These are phyloP conservation scores for Entomortierella lignicola DNA, from an alignment of 192 early-diverging fungal genomes.

Conservation along the genomic window DNA sequence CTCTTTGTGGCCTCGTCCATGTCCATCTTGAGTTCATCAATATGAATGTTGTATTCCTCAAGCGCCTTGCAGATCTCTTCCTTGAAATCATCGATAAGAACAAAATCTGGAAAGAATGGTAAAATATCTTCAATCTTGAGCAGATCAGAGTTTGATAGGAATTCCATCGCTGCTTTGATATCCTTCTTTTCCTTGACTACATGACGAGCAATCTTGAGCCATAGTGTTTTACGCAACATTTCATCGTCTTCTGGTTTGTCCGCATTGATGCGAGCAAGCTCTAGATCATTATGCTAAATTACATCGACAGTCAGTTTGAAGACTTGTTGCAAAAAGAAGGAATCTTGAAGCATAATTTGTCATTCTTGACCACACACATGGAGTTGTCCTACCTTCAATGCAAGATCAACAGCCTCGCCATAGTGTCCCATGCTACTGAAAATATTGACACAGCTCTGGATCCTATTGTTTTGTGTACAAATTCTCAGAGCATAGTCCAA, in stretches of 20 bases:
- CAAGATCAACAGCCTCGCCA: slow-evolving; percentile 93
- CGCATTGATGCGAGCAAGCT: slow-evolving; percentile 91
- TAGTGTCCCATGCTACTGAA: slow-evolving; percentile 89
- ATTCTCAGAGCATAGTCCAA: slow-evolving; percentile 92
- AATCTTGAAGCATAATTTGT: no score
- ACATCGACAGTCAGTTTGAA: no score
- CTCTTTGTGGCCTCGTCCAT: slow-evolving; percentile 97
- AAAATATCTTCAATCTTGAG: slow-evolving; percentile 96
- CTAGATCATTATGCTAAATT: slow-evolving; percentile 81
- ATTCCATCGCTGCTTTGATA: slow-evolving; percentile 88
- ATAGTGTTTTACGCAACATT: slow-evolving; percentile 84
- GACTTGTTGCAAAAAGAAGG: no score
- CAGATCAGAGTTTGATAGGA: slow-evolving; percentile 82
- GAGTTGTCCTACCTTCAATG: slow-evolving; percentile 71
- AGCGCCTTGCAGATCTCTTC: slow-evolving; percentile 92
- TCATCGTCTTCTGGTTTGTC: slow-evolving; percentile 92
- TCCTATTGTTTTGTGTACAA: slow-evolving; percentile 84
- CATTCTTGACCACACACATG: no score
- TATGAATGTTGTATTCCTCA: slow-evolving; percentile 92
- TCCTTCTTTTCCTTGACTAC: slow-evolving; percentile 87
- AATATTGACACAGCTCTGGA: slow-evolving; percentile 90
- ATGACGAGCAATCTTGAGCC: slow-evolving; percentile 94
- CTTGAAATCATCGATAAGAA: slow-evolving; percentile 97
- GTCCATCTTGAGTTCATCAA: slow-evolving; percentile 87
- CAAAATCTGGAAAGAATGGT: slow-evolving; percentile 97